A percentile compares a stretch with the other conserved stretches of the same genome.
phyloP scores from a whole-genome alignment of 2,329 filamentous ascomycete genomes.

The Huntiella moniliformis region DNA sequence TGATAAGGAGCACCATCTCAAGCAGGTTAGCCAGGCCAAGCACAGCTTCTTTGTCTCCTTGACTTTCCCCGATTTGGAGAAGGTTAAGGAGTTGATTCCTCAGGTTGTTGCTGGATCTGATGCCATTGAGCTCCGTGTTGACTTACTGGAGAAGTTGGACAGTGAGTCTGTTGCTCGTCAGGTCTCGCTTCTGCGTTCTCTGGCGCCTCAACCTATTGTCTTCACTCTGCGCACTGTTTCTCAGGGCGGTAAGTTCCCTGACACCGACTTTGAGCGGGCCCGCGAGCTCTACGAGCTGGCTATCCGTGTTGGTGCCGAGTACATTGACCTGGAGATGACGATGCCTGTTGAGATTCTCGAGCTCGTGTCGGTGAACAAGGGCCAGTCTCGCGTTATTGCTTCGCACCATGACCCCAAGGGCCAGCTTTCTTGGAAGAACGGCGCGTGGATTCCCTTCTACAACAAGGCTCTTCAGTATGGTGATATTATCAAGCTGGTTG shows the following conservation, averaged over 20 bases:
- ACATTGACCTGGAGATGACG: conserved; percentile 81
- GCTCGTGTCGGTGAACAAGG: conserved; percentile 45
- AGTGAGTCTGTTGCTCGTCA: conserved; percentile 67
- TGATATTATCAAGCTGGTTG: conserved; percentile 87
- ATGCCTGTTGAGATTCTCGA: conserved; percentile 61
- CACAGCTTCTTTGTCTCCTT: conserved; percentile 87
- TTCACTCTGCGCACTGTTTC: conserved; percentile 76
- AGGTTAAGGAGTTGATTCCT: conserved; percentile 45
- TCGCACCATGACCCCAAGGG: conserved; percentile 83
- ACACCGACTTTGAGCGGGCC: conserved; percentile 51
- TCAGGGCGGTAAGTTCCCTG: conserved; percentile 78
- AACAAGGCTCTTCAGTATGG: conserved; percentile 79
- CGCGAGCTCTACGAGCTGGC: conserved; percentile 60
- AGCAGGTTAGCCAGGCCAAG: conserved; percentile 29
- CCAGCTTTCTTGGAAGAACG: conserved; percentile 69
- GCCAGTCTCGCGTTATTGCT: conserved; percentile 68
- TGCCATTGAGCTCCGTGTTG: conserved; percentile 84
- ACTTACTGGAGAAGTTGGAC: conserved; percentile 61
- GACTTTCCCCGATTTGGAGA: conserved; percentile 56
- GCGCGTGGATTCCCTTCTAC: conserved; percentile 81
- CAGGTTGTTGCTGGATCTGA: conserved; percentile 68
- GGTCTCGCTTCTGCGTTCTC: conserved; percentile 56
- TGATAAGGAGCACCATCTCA: conserved; percentile 26
- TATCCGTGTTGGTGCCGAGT: conserved; percentile 72
- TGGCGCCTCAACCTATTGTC: conserved; percentile 60